A percentile compares a stretch with the other conserved stretches of the same genome.
phyloP scores from a whole-genome alignment of 768 basidiomycete genomes.

The Fomitopsis serialis region DNA sequence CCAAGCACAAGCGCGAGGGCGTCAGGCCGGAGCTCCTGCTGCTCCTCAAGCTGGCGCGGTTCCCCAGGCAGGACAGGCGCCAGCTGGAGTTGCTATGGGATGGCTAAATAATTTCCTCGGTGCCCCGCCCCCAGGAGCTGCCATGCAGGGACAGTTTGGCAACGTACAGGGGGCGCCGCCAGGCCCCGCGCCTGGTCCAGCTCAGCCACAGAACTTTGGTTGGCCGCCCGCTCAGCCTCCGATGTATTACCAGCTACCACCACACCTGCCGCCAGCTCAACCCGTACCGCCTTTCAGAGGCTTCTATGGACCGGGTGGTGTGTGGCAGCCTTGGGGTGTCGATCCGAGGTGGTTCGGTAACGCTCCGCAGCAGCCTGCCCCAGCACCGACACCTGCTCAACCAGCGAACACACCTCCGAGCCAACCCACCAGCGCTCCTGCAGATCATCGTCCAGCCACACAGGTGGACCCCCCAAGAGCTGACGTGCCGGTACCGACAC shows the following conservation, averaged over 20 bases:
- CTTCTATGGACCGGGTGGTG: conserved; percentile 57
- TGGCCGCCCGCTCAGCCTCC: conserved; percentile 6
- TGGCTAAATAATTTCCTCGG: conserved; percentile 55
- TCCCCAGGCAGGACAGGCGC: conserved; percentile 27
- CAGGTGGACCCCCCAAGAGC: neutral
- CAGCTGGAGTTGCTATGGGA: conserved; percentile 30
- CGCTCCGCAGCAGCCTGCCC: conserved; percentile 5
- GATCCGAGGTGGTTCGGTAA: conserved; percentile 26
- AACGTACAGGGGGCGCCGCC: conserved; percentile 19
- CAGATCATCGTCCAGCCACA: neutral
- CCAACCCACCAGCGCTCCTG: neutral
- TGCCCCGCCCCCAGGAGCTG: conserved; percentile 40
- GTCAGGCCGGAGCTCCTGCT: conserved; percentile 7
- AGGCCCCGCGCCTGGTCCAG: conserved; percentile 18
- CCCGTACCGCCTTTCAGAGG: conserved; percentile 44
- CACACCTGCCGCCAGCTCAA: conserved; percentile 12
- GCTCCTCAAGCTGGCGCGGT: conserved; percentile 19
- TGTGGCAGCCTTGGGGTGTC: conserved; percentile 62
- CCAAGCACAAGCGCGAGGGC: conserved; percentile 11
- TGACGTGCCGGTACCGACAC: neutral
- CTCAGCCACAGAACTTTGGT: conserved; percentile 8
- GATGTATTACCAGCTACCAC: conserved; percentile 6
- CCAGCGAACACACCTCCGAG: conserved; percentile 12
- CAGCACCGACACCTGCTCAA: conserved; percentile 11
- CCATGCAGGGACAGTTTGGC: conserved; percentile 26